Evolutionary conservation across 257 asterid genomes (phyloP).

Genomic region (Vinca minor): DNA sequence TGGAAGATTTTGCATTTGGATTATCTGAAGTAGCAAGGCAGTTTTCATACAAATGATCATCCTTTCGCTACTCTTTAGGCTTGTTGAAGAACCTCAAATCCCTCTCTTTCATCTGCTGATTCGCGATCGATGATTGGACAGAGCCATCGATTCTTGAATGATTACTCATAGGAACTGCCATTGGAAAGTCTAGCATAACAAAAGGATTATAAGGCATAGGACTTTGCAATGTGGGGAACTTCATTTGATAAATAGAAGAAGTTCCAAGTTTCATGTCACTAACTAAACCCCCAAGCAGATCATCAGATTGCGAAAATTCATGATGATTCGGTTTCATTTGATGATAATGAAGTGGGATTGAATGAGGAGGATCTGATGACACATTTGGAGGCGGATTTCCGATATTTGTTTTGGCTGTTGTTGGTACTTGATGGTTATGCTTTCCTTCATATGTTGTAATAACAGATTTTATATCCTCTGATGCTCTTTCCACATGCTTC

Average conservation of each 20-base stretch:
- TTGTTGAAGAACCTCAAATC: slow-evolving; percentile 22
- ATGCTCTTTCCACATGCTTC: slow-evolving; percentile 82
- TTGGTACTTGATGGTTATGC: slow-evolving; percentile 62
- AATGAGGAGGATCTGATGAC: slow-evolving; percentile 12
- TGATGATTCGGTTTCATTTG: slow-evolving; percentile 44
- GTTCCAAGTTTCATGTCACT: slow-evolving; percentile 35
- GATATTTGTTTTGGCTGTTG: slow-evolving; percentile 22
- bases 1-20: slow-evolving; percentile 30
- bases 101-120: slow-evolving; percentile 24
- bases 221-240: slow-evolving; percentile 31
- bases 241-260: slow-evolving; percentile 30
- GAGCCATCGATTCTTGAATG: slow-evolving; percentile 12
- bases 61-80: slow-evolving; percentile 50
- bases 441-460: slow-evolving; percentile 79
- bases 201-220: slow-evolving; percentile 19
- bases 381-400: slow-evolving; percentile 20
- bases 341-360: slow-evolving; percentile 29
- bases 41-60: too few species aligned
- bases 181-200: slow-evolving; percentile 25
- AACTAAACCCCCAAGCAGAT: slow-evolving; percentile 27
- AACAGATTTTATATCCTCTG: slow-evolving; percentile 50
- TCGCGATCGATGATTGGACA: slow-evolving; percentile 16
- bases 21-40: too few species aligned
- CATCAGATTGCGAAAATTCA: slow-evolving; percentile 29
- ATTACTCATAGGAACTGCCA: slow-evolving; percentile 24